Evolutionary conservation across 1,284 basidiomycete species (phyloP).

Genomic region (Melanopsichium pennsylvanicum): DNA sequence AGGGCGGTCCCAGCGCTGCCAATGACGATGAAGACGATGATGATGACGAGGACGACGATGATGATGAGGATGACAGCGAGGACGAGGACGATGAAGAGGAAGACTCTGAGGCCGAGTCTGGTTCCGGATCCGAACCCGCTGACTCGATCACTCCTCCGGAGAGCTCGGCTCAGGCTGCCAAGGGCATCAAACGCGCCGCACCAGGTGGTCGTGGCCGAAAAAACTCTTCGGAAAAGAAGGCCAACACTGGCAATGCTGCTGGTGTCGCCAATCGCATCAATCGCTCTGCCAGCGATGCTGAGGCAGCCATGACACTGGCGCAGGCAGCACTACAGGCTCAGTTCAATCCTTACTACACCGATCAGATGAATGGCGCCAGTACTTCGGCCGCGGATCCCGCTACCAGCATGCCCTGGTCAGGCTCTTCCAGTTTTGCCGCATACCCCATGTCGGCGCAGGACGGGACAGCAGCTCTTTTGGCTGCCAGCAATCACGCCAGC

Average conservation of each 20-base stretch:
- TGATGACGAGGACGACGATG: constrained; percentile 49
- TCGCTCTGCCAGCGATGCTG: constrained; percentile 52
- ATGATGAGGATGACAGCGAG: constrained; percentile 45
- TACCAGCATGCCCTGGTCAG: constrained; percentile 24
- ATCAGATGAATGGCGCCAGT: constrained; percentile 26
- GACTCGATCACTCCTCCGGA: constrained; percentile 31
- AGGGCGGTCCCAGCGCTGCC: constrained; percentile 13
- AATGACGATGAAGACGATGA: constrained; percentile 41
- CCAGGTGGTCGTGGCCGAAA: constrained; percentile 34
- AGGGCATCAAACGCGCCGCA: constrained; percentile 37
- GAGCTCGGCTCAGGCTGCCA: constrained; percentile 32
- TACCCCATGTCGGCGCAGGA: constrained; percentile 44
- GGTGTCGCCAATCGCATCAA: constrained; percentile 42
- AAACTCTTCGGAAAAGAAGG: constrained; percentile 39
- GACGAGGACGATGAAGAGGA: constrained; percentile 32
- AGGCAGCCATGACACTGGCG: constrained; percentile 56
- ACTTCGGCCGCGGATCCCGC: constrained; percentile 7
- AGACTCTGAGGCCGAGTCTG: constrained; percentile 27
- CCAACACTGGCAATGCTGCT: constrained; percentile 40
- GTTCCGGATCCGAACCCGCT: constrained; percentile 33
- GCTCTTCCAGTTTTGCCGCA: constrained; percentile 18
- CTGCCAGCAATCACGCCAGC: constrained; percentile 42
- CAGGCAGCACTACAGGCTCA: constrained; percentile 54
- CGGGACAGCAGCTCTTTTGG: constrained; percentile 39
- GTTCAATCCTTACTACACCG: constrained; percentile 41